Percentiles rank a stretch among this genome's conserved stretches.
phyloP scores from a whole-genome alignment of 2,329 filamentous ascomycete genomes.

The Venturia effusa region DNA sequence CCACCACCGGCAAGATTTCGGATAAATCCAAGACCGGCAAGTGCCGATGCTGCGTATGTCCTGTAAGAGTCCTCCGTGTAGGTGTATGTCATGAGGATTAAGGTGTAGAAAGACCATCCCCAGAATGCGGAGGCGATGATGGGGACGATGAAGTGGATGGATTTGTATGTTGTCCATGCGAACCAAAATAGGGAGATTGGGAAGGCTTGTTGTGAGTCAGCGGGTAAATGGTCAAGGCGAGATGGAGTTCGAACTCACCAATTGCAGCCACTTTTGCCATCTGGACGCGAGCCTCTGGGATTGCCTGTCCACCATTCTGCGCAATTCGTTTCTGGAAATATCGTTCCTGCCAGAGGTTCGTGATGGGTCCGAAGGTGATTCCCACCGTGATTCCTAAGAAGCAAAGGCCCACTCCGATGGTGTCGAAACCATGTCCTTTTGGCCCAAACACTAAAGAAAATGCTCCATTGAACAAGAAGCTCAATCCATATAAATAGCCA shows the following conservation, averaged over 20 bases:
- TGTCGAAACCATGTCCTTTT: constrained; percentile 24
- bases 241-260: constrained; percentile 49
- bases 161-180: constrained; percentile 75
- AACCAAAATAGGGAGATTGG: constrained; percentile 77
- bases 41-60: constrained; percentile 69
- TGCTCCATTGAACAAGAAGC: constrained; percentile 39
- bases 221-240: not conserved
- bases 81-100: constrained; percentile 74
- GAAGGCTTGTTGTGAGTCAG: constrained; percentile 19
- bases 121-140: constrained; percentile 63
- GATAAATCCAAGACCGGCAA: constrained; percentile 70
- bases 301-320: constrained; percentile 58
- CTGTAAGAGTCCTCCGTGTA: constrained; percentile 71
- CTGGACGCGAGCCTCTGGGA: constrained; percentile 63
- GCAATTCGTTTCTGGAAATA: constrained; percentile 39
- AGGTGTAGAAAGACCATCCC: constrained; percentile 52
- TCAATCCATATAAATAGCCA: constrained; percentile 38
- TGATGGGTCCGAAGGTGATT: constrained; percentile 40
- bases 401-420: constrained; percentile 51
- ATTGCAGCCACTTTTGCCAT: constrained; percentile 72
- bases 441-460: constrained; percentile 39
- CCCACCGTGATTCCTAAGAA: constrained; percentile 62
- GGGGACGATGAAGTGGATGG: constrained; percentile 70
- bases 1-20: constrained; percentile 63
- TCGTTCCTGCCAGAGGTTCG: constrained; percentile 48